A percentile compares a stretch with the other conserved stretches of the same genome.
Evolutionary conservation across 306 rosid species (phyloP).

Genomic region (Hippophae rhamnoides): DNA sequence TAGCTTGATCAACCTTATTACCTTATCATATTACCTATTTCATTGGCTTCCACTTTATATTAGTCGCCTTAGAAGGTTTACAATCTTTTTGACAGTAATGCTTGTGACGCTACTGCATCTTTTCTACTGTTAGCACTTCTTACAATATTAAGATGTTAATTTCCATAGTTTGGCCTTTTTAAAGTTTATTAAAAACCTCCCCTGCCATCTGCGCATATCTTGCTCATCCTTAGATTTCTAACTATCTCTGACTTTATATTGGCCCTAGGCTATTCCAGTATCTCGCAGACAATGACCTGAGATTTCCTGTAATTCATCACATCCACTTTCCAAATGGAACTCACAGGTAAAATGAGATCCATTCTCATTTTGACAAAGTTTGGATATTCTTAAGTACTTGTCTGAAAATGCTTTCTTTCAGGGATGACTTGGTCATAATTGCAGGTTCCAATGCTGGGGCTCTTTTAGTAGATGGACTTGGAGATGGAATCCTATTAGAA

Average conservation of each 20-base stretch:
- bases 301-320: constrained; percentile 89
- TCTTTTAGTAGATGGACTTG: constrained; percentile 95
- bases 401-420: constrained; percentile 22
- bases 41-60: too few relatives aligned
- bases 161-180: background rate
- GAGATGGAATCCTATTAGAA: constrained; percentile 84
- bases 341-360: constrained; percentile 48
- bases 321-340: constrained; percentile 73
- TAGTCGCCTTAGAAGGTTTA: too few relatives aligned
- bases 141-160: background rate
- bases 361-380: constrained; percentile 11
- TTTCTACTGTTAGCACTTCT: background rate
- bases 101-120: too few relatives aligned
- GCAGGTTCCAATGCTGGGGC: constrained; percentile 91
- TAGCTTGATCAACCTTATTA: too few relatives aligned
- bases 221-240: constrained; percentile 14
- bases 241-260: background rate
- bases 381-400: constrained; percentile 4
- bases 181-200: background rate
- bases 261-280: constrained; percentile 68
- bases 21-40: too few relatives aligned
- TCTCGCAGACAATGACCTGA: constrained; percentile 56
- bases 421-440: constrained; percentile 88
- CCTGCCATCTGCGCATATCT: background rate
- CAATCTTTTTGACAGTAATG: too few relatives aligned